Evolutionary conservation across 2,329 filamentous ascomycete species (phyloP), one percentile per base, ranked within the genome.

Genomic region (Penicillium sp.): DNA sequence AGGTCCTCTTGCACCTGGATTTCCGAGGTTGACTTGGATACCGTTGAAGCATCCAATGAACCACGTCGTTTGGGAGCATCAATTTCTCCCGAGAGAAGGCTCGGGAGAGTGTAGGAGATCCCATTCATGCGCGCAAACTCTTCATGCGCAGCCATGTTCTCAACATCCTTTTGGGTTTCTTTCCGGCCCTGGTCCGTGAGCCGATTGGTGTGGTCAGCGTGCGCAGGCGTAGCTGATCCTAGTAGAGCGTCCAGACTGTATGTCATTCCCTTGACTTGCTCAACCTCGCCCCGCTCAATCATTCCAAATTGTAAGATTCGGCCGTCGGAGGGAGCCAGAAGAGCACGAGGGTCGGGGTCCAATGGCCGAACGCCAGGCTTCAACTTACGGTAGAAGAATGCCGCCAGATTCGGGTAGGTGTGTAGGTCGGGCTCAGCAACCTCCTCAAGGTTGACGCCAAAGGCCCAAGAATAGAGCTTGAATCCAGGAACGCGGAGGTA

Each of bases 231-330:
- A 73, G 74, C 83, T 61, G 71, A 73, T 61, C 94, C 94, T 2
- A 99, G 82, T 2, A 99, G 82, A 8, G 94, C 92, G 70, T 99
- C 94, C 52, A 99, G 83, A 62, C 88, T 96, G 75, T 99, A 99
- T 1, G 94, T 99, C 82, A 99, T 94, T 57, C 94, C 94, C 76
- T 99, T 99, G 60, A 99, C 93, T 76, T 99, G 94, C 73, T 99
- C 94, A 41, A 99, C 95, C 68, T 97, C 91, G 46, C 93, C 92
- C 66, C 92, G 86, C 67, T 95, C 88, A 54, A 99, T 97, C 64
- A 86, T 86, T 12, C 94, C 94, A 65, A 91, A 97, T 66, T 97
- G 93, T 27, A 99, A 83, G 44, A 99, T 83, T 60, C 89, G 88
- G 45, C 94, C 94, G 72, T 99, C 94, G 6, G 94, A 86, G 1